Base-by-base conservation (phyloP, 1,139 yeast genomes). In the Candida glucosophila region DNA sequence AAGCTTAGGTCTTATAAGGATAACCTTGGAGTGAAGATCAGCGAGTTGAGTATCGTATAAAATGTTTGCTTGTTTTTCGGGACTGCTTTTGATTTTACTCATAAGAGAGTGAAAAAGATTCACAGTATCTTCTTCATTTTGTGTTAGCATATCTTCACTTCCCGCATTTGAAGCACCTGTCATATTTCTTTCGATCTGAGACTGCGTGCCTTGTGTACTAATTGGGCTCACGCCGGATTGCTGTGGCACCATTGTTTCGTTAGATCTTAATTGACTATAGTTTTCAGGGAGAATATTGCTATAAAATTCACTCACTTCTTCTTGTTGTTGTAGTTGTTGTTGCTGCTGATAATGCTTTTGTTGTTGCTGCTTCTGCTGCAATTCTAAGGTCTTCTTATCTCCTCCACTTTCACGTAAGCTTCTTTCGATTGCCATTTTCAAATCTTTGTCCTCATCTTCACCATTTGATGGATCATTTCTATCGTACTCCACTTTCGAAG, bases 371-470 rank as follows among this genome's bases (percentile, higher is more conserved):
- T 39, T 32, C 36, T 27, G 40, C 4, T n/a, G n/a, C n/a, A n/a
- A n/a, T n/a, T n/a, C n/a, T n/a, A n/a, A n/a, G 21, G 7, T 15
- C 19, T 36, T 21, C 18, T 39, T 41, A 46, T 65, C 43, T 46
- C 54, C 55, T 38, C 78, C 72, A 48, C 79, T 67, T 33, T 85
- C 95, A 31, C 68, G 65, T 36, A 90, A 63, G 52, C 95, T 82
- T 1, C 95, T 96, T n/a, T 82, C 95, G 33, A 90, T 86, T 0
- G 97, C 98, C 1, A 92, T 94, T 47, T 77, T 81, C 76, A 90
- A 69, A 22, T 85, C 95, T 18, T 79, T 92, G 39, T 90, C 97
- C 16, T 81, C 83, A 6, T 79, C 92, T 2, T 75, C 82, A 3
- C 50, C 67, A 5, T 31, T 12, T 15, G 26, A 24, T n/a, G 36